Conservation (phyloP, 1,139 yeast genomes). For the Hanseniaspora sp. region DNA sequence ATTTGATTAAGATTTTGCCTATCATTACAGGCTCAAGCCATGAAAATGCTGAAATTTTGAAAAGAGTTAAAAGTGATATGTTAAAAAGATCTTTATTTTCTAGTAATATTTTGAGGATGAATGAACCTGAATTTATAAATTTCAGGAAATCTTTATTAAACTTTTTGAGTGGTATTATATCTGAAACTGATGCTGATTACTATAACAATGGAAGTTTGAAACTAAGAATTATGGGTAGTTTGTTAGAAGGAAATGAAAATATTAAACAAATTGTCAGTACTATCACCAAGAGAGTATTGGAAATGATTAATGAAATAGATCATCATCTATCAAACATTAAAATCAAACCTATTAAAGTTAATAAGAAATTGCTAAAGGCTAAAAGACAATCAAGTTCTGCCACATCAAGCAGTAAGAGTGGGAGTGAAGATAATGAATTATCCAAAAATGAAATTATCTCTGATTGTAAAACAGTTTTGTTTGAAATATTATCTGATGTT, state of each 20-base stretch:
- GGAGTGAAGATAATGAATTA: slow-evolving; percentile 18
- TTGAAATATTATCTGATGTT: slow-evolving; percentile 47
- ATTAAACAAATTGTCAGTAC: slow-evolving; percentile 20
- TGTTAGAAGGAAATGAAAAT: slow-evolving; percentile 39
- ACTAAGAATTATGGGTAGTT: slow-evolving; percentile 46
- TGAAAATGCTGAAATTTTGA: slow-evolving; percentile 34
- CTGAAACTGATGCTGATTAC: slow-evolving; percentile 36
- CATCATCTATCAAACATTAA: slow-evolving; percentile 28
- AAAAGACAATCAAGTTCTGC: slow-evolving; percentile 10
- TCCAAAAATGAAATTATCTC: slow-evolving; percentile 21
- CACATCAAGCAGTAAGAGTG: slow-evolving; percentile 9
- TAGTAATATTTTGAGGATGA: slow-evolving; percentile 43
- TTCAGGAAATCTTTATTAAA: slow-evolving; percentile 45
- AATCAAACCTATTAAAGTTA: slow-evolving; percentile 20
- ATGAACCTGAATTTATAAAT: slow-evolving; percentile 39
- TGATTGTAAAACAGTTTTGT: slow-evolving; percentile 29
- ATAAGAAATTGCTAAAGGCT: slow-evolving; percentile 15
- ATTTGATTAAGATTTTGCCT: slow-evolving; percentile 46
- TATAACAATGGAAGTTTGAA: slow-evolving; percentile 40
- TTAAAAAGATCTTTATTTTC: slow-evolving; percentile 54
- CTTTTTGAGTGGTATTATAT: slow-evolving; percentile 41
- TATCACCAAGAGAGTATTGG: slow-evolving; percentile 38
- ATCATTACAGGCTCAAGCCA: slow-evolving; percentile 23
- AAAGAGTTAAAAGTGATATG: slow-evolving; percentile 41
- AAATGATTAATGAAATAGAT: slow-evolving; percentile 30